These are phyloP conservation scores for Eurotiales sp. DNA, from an alignment of 2,329 filamentous ascomycete species.

Conservation along the genomic window DNA sequence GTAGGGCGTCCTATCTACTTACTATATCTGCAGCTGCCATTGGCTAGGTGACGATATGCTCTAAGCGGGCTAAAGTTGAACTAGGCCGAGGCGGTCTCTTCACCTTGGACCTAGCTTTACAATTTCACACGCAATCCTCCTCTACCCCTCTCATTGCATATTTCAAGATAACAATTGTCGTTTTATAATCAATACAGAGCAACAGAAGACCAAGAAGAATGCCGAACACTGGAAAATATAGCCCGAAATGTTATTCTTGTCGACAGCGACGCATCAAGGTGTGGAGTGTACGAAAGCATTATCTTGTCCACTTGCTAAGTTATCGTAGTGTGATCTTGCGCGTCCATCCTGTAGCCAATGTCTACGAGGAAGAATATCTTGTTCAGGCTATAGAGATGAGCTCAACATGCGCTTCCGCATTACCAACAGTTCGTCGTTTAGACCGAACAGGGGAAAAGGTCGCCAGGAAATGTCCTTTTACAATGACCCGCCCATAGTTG, in stretches of 20 bases:
- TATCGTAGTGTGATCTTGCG: neutral
- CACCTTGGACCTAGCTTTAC: no score
- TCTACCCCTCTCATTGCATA: no score
- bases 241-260: neutral
- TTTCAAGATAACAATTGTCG: no score
- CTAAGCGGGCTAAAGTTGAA: neutral
- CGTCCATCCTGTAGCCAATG: neutral
- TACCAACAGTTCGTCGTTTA: neutral
- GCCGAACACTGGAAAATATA: neutral
- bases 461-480: neutral
- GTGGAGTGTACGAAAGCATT: neutral
- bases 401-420: neutral
- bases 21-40: neutral
- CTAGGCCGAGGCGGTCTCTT: no score
- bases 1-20: no score
- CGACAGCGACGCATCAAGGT: neutral
- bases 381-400: neutral
- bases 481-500: neutral
- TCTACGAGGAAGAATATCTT: neutral
- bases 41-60: neutral
- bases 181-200: neutral
- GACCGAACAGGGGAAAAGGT: neutral
- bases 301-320: neutral
- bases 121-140: no score
- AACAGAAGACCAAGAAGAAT: neutral